These are phyloP conservation scores for Leccinum proliferum DNA, from an alignment of 1,284 basidiomycete species.

Conservation along the genomic window DNA sequence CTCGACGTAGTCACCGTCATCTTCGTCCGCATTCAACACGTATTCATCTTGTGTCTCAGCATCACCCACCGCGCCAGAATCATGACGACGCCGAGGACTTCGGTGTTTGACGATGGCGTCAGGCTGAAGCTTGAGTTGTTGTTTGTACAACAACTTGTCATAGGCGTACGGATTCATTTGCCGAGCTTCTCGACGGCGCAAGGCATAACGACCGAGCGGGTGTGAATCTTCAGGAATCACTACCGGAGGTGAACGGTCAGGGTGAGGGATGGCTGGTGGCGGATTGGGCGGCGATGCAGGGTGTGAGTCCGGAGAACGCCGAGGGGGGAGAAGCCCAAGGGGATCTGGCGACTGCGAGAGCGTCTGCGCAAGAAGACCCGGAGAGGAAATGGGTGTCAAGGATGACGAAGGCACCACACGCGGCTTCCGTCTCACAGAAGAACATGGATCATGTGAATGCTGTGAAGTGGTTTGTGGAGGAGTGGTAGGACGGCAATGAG, in stretches of 20 bases:
- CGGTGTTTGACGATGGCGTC: slow-evolving; percentile 52
- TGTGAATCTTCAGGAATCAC: slow-evolving; percentile 16
- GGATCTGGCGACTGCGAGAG: slow-evolving; percentile 22
- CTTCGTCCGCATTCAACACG: slow-evolving; percentile 17
- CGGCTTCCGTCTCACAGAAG: not conserved
- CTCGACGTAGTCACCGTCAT: slow-evolving; percentile 22
- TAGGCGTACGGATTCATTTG: slow-evolving; percentile 52
- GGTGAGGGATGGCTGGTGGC: not conserved
- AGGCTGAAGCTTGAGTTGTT: slow-evolving; percentile 41
- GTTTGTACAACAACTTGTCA: slow-evolving; percentile 44
- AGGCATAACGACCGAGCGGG: slow-evolving; percentile 37
- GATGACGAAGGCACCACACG: slow-evolving; percentile 15
- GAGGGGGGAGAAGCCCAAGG: slow-evolving; percentile 16
- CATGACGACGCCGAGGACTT: slow-evolving; percentile 22
- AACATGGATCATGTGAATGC: slow-evolving; percentile 1
- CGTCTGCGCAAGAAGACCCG: slow-evolving; percentile 4
- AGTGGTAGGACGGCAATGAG: slow-evolving; percentile 7
- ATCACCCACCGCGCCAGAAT: slow-evolving; percentile 9
- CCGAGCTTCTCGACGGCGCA: slow-evolving; percentile 43
- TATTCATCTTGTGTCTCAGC: slow-evolving; percentile 29
- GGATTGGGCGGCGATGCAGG: not conserved
- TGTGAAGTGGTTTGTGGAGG: slow-evolving; percentile 15
- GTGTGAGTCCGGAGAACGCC: not conserved
- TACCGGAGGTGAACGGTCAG: not conserved
- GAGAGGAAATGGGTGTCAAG: slow-evolving; percentile 22